A percentile compares a stretch with the other conserved stretches of the same genome.
phyloP scores from a whole-genome alignment of 1,284 basidiomycete species.

The Cryptococcus hybrid region DNA sequence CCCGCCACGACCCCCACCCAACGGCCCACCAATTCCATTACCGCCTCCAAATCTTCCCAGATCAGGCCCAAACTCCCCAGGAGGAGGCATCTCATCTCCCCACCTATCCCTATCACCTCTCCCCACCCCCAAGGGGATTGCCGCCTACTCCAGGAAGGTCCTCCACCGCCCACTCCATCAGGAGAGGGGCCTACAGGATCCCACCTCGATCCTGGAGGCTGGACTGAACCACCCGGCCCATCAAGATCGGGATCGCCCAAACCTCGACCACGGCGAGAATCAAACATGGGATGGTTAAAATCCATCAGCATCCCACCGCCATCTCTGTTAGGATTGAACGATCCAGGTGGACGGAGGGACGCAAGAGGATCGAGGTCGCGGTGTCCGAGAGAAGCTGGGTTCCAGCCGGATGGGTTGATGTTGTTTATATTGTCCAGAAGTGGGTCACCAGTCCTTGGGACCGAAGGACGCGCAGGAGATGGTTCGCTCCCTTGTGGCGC shows the following conservation, averaged over 20 bases:
- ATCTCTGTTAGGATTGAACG: constrained; percentile 26
- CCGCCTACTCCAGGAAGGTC: constrained; percentile 28
- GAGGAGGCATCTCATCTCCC: constrained; percentile 49
- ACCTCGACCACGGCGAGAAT: constrained; percentile 24
- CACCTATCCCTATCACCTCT: constrained; percentile 33
- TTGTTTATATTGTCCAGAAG: constrained; percentile 5
- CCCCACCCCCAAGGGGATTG: constrained; percentile 42
- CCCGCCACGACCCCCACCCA: constrained; percentile 9
- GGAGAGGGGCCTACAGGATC: constrained; percentile 54
- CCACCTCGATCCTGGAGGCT: constrained; percentile 55
- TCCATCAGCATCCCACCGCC: constrained; percentile 56
- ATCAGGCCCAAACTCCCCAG: constrained; percentile 48
- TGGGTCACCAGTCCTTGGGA: constrained; percentile 26
- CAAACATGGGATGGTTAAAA: constrained; percentile 56
- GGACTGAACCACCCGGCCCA: constrained; percentile 41
- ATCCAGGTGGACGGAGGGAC: constrained; percentile 32
- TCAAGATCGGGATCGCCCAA: constrained; percentile 13
- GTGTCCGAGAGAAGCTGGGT: constrained; percentile 51
- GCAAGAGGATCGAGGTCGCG: constrained; percentile 56
- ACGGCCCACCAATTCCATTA: constrained; percentile 9
- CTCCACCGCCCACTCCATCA: constrained; percentile 2
- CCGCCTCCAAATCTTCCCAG: constrained; percentile 39
- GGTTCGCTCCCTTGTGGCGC: constrained; percentile 2
- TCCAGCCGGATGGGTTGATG: constrained; percentile 11
- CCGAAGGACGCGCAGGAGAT: constrained; percentile 24